Percentiles rank a stretch among this genome's conserved stretches.
These are phyloP conservation scores for Kalanchoe fedtschenkoi DNA, from an alignment of 164 flowering plant genomes.

Conservation along the genomic window DNA sequence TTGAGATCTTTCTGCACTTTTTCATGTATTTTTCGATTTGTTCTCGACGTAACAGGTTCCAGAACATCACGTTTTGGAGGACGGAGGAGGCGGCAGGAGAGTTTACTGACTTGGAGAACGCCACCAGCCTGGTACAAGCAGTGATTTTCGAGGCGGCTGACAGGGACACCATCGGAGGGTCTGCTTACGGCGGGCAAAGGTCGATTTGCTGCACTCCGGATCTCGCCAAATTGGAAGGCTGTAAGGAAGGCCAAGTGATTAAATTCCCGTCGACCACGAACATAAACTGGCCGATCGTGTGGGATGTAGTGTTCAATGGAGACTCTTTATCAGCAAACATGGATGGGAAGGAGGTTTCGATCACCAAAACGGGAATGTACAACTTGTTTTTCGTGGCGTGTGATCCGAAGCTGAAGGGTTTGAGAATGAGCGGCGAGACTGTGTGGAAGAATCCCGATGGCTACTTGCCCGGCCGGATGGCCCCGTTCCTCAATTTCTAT, in stretches of 20 bases:
- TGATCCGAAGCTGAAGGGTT: conserved; percentile 75
- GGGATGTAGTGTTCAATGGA: conserved; percentile 51
- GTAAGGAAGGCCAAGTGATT: conserved; percentile 89
- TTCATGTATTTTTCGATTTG: background rate
- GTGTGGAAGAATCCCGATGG: conserved; percentile 89
- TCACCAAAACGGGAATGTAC: conserved; percentile 87
- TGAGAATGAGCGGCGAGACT: conserved; percentile 69
- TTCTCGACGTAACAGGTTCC: conserved; percentile 35
- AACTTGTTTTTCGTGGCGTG: conserved; percentile 81
- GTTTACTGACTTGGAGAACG: conserved; percentile 35
- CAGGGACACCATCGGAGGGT: conserved; percentile 90
- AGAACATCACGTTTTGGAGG: conserved; percentile 83
- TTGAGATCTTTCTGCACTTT: background rate
- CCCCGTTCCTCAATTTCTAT: conserved; percentile 74
- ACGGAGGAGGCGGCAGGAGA: conserved; percentile 44
- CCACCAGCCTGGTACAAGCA: conserved; percentile 60
- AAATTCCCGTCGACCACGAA: conserved; percentile 60
- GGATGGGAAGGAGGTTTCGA: conserved; percentile 31
- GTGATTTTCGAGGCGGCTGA: conserved; percentile 86
- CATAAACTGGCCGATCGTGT: conserved; percentile 56
- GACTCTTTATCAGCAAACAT: conserved; percentile 30
- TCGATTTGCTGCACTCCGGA: conserved; percentile 91
- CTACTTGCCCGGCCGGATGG: conserved; percentile 92
- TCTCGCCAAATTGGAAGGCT: conserved; percentile 90
- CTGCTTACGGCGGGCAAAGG: conserved; percentile 92